Percentiles rank a stretch among this genome's conserved stretches.
These are phyloP conservation scores for Physcomitrium patens DNA, from an alignment of 225 moss, liverwort and hornwort species.

Conservation along the genomic window DNA sequence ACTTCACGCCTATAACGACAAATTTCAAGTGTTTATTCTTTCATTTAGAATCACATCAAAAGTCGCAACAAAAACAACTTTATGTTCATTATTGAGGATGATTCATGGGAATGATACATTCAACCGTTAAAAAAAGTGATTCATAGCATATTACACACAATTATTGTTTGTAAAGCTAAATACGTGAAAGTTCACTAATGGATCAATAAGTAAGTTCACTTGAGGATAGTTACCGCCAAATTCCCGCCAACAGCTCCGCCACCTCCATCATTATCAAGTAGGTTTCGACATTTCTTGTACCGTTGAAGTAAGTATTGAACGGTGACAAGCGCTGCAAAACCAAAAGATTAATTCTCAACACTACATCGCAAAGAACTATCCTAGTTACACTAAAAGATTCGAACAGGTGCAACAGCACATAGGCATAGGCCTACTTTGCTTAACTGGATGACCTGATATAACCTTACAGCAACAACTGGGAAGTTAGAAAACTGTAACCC, in stretches of 20 bases:
- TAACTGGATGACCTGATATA: no score
- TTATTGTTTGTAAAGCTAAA: background rate
- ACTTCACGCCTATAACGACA: no score
- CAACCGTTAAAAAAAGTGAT: no score
- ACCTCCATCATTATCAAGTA: slow-evolving; percentile 81
- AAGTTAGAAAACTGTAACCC: slow-evolving; percentile 6
- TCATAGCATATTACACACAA: background rate
- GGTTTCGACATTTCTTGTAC: slow-evolving; percentile 86
- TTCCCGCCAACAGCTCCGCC: slow-evolving; percentile 74
- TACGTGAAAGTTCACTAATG: background rate
- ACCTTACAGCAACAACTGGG: background rate
- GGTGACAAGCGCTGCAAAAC: slow-evolving; percentile 76
- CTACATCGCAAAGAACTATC: background rate
- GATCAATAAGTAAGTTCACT: no score
- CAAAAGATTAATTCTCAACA: slow-evolving; percentile 22
- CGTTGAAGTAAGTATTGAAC: slow-evolving; percentile 81
- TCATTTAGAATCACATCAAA: no score
- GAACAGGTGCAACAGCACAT: background rate
- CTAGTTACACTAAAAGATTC: background rate
- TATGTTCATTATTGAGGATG: no score
- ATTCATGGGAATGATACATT: no score
- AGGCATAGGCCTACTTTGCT: no score
- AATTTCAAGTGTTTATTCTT: no score
- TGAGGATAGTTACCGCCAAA: slow-evolving; percentile 52
- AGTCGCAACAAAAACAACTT: no score